Base-by-base conservation (phyloP, 768 basidiomycete genomes). In the Phylloporus rhodoxanthus region DNA sequence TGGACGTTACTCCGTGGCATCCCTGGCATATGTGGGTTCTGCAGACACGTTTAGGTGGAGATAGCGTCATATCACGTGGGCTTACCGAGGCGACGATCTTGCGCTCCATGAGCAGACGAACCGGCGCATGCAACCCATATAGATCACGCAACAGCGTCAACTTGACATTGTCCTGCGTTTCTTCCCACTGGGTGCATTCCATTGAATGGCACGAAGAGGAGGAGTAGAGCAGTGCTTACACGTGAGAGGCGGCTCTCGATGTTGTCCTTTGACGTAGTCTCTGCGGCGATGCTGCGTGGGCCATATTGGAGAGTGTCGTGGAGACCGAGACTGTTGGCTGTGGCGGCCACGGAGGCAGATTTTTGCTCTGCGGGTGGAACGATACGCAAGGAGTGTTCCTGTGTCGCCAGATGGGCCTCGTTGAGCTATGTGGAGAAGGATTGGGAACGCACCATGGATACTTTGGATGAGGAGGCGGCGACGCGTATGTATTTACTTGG, bases 101-200 rank as follows among this genome's bases (percentile, higher is more conserved):
- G 62, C 92, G 81, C 68, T 99, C 96, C 96, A 98, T 98, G 55
- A 96, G 75, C 45, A 82, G 74, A 26, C 94, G 80, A 69, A 95
- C 80, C 2, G 96, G 96, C 17, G 87, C 84, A 63, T 91, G 91
- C 58, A 97, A 66, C 30, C 96, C 96, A 61, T 85, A 85, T 28
- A 85, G 64, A 66, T 91, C 83, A 39, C 94, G 82, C 63, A 91
- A 80, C 70, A 95, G 72, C 42, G 81, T 92, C 50, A 97, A 74
- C 65, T 85, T 85, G 43, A 93, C 64, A 66, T 86, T 87, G 66
- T 91, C 87, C 66, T 96, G 93, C 8, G 94, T 92, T 56, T 82
- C 83, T 45, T 93, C 85, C 96, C 96, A 98, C 95, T 98, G 55
- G 38, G 34, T 51, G 23, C 21, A 33, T 25, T 46, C 8, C 17